Evolutionary conservation across 2,329 filamentous ascomycete genomes (phyloP), one percentile per base, ranked within the genome.

Genomic region (Penicillium digitatum): DNA sequence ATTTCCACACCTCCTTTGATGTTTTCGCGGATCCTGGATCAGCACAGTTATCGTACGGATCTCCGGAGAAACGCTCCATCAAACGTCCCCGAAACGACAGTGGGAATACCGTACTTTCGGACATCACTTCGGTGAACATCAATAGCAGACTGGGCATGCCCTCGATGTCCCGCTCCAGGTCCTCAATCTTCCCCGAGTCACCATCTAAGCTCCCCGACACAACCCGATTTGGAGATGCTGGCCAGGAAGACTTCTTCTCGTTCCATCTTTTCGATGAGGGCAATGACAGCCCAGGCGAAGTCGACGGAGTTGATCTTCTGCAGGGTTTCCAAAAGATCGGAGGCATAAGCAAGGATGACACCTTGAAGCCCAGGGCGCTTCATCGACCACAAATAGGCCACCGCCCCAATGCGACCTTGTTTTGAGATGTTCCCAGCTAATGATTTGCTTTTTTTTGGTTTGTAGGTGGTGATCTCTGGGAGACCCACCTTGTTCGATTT

Each of bases 11-110:
- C 52, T 76, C 73, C 24, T 86, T 84, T 63, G 81, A 84, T 63
- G 79, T 84, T 39, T 86, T 85, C 60, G 71, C 73, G 10, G 77
- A 79, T 43, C 54, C 71, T n/a, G 67, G 65, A 10, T 57, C 70
- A 31, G 75, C 73, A 6, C 69, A 69, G 26, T 62, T 71, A 26
- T 77, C 72, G 14, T 72, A 71, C 55, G 76, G 79, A 14, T 85
- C 82, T 26, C 83, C 83, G 1, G 76, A 80, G 60, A 85, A 84
- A 69, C 79, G 78, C 42, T 75, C 76, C 8, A 69, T 71, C 3
- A 81, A 81, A 60, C 79, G 81, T 31, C 75, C 78, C 7, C 76
- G 78, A 27, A 73, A 78, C 10, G 78, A 79, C 56, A 75, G 76
- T 42, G 77, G 78, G 26, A 72, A 73, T 44, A 77, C 76, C 53